Evolutionary conservation across 345 rosid genomes (phyloP).

Genomic region (Citrus australasica): DNA sequence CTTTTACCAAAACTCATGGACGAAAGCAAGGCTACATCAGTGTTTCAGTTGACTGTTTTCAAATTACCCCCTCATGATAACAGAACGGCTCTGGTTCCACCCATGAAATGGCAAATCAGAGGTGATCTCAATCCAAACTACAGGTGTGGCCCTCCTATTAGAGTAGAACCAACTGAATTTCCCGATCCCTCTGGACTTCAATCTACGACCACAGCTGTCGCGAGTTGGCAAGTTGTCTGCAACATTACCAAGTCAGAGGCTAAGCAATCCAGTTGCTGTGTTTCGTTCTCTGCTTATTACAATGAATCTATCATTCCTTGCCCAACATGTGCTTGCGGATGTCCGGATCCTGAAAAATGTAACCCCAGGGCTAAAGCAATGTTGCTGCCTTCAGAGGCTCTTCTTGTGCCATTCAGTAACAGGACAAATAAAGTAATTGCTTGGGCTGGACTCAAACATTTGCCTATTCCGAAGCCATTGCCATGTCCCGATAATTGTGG

Average conservation of each 20-base stretch:
- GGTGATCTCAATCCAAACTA: constrained; percentile 66
- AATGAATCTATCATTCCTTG: constrained; percentile 78
- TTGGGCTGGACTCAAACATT: constrained; percentile 62
- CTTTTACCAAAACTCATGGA: constrained; percentile 70
- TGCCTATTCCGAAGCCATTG: constrained; percentile 44
- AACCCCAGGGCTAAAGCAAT: constrained; percentile 44
- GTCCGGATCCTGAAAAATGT: constrained; percentile 46
- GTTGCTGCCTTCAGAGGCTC: constrained; percentile 77
- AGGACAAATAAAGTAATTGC: constrained; percentile 67
- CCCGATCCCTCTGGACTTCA: constrained; percentile 71
- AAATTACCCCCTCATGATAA: constrained; percentile 72
- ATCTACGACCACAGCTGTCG: constrained; percentile 41
- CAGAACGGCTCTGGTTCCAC: constrained; percentile 70
- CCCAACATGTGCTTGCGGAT: constrained; percentile 91
- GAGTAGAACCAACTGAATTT: constrained; percentile 69
- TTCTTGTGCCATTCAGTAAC: constrained; percentile 71
- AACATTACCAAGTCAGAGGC: constrained; percentile 70
- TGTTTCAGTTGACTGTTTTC: constrained; percentile 73
- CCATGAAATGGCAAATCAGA: constrained; percentile 62
- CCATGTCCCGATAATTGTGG: constrained; percentile 98
- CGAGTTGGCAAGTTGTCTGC: constrained; percentile 83
- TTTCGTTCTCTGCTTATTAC: constrained; percentile 92
- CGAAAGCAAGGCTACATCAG: constrained; percentile 43
- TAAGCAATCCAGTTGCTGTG: constrained; percentile 65
- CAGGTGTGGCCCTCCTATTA: constrained; percentile 69